A percentile compares a stretch with the other conserved stretches of the same genome.
Conservation (phyloP, 2,329 filamentous ascomycete genomes). For the Penicillium capsulatum region DNA sequence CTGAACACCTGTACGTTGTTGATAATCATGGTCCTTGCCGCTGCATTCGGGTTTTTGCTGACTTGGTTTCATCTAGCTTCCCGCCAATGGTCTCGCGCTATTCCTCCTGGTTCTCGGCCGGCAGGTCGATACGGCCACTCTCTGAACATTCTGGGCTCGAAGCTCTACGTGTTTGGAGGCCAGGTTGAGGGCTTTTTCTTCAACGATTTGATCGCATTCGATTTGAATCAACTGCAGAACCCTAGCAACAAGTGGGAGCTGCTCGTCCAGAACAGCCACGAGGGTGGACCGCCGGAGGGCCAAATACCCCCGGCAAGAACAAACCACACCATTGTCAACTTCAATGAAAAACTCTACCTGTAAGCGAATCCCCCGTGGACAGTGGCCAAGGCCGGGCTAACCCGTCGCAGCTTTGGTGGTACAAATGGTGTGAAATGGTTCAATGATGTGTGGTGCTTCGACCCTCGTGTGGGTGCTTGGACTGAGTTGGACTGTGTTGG, state of each 20-base stretch:
- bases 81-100: conserved; percentile 92
- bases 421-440: conserved; percentile 97
- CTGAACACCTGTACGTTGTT: conserved; percentile 84
- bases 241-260: conserved; percentile 92
- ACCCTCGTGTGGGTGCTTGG: conserved; percentile 79
- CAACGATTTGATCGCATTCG: conserved; percentile 93
- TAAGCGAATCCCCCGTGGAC: not conserved
- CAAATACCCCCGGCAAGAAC: conserved; percentile 82
- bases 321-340: conserved; percentile 89
- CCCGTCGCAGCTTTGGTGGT: conserved; percentile 64
- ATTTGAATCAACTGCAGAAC: conserved; percentile 89
- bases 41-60: not conserved
- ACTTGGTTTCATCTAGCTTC: conserved; percentile 60
- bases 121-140: conserved; percentile 94
- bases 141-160: conserved; percentile 91
- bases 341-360: conserved; percentile 90
- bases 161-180: conserved; percentile 95
- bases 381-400: not conserved
- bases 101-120: conserved; percentile 80
- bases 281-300: conserved; percentile 53
- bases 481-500: conserved; percentile 90
- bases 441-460: conserved; percentile 98
- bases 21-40: not conserved
- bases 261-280: conserved; percentile 69
- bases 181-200: conserved; percentile 98